These are phyloP conservation scores for Yamadazyma olivae DNA, from an alignment of 805 yeast species.

Conservation along the genomic window DNA sequence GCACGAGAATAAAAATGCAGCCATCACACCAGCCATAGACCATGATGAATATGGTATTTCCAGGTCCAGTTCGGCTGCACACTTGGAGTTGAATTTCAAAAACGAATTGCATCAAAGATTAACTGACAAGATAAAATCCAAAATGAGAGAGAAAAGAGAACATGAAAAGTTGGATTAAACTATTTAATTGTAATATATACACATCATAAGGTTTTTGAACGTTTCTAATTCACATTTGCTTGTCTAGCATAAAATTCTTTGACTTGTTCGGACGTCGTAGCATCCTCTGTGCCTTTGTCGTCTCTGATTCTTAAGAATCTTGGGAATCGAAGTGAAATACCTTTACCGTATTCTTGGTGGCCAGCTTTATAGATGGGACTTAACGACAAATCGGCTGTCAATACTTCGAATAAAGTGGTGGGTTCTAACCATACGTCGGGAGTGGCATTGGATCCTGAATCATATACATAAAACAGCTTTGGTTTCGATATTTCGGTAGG, in stretches of 20 bases:
- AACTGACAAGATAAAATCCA: constrained; percentile 32
- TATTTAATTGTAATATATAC: no score
- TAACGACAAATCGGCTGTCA: constrained; percentile 85
- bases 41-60: constrained; percentile 32
- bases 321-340: constrained; percentile 86
- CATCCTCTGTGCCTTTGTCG: constrained; percentile 82
- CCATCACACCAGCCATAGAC: constrained; percentile 22
- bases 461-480: constrained; percentile 65
- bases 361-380: constrained; percentile 92
- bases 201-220: no score
- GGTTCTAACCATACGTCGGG: constrained; percentile 98
- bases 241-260: constrained; percentile 81
- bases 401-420: constrained; percentile 74
- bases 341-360: constrained; percentile 65
- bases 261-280: constrained; percentile 80
- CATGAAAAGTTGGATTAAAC: constrained; percentile 6
- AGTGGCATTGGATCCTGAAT: constrained; percentile 60
- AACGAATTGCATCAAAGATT: constrained; percentile 16
- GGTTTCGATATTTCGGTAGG: constrained; percentile 67
- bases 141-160: constrained; percentile 35
- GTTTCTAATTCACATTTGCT: constrained; percentile 29
- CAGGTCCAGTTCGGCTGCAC: constrained; percentile 7
- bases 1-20: constrained; percentile 28
- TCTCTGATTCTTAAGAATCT: constrained; percentile 80
- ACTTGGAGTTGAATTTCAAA: constrained; percentile 25